Base-by-base conservation (phyloP, 2,329 filamentous ascomycete genomes). In the Aspergillus nomiae region DNA sequence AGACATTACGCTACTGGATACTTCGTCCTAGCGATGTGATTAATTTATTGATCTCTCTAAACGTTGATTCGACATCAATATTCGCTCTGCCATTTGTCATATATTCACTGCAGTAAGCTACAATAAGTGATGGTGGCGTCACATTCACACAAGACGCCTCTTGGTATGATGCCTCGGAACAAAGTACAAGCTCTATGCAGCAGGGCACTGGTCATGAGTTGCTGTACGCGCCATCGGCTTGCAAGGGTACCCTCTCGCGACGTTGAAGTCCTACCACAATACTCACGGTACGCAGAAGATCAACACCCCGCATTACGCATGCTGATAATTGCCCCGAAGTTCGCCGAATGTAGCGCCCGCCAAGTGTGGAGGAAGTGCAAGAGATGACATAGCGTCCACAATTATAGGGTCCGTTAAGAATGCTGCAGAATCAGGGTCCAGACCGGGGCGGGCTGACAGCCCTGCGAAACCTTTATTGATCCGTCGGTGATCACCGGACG, bases 71-170 rank as follows among this genome's bases (percentile, higher is more conserved):
- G 2, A 16, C 6, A 36, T 16, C 1, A 36, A 16, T 7, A 36
- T 16, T 16, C 5, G 1, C 2, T 3, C 6, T 16, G 5, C 34
- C 3, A 2, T 2, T 16, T 16, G 7, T 6, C 3, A 9, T 14
- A 10, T n/a, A 16, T 4, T n/a, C 8, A 41, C 5, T 16, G 6
- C 5, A 41, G 38, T 1, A 16, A 3, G 8, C 1, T 6, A 41
- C 1, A n/a, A n/a, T 19, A 10, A 2, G 3, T 41, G 38, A 41
- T n/a, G 38, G 8, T 10, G 7, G 38, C 16, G 38, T n/a, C 16
- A 41, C 38, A 4, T 1, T n/a, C 2, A n/a, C 7, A 10, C 38
- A 0, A 0, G 0, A n/a, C 16, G 16, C 9, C 2, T 3, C 19
- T n/a, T 41, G 16, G 38, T n/a, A n/a, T 9, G 19, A n/a, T 41